phyloP scores from a whole-genome alignment of 208 protist species.

The Trypanosoma avium region DNA sequence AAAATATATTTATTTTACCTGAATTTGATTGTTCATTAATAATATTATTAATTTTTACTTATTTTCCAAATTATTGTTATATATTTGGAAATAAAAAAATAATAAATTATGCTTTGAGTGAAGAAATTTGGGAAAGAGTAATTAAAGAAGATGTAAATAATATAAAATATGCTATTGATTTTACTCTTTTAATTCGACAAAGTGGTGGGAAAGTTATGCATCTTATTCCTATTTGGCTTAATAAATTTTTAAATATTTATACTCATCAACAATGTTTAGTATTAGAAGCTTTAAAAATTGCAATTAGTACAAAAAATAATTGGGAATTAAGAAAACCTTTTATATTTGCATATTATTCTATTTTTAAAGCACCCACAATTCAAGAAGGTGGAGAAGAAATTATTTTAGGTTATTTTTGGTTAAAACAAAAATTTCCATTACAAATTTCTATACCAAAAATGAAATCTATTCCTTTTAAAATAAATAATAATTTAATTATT shows the following conservation, averaged over 20 bases:
- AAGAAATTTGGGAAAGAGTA: conserved; percentile 2
- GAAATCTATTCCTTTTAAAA: neutral
- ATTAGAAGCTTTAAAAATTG: conserved; percentile 27
- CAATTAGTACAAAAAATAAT: conserved; percentile 14
- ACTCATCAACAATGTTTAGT: conserved; percentile 80
- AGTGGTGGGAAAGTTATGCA: conserved; percentile 14
- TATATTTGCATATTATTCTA: conserved; percentile 55
- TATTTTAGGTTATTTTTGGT: conserved; percentile 62
- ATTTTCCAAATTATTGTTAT: conserved; percentile 20
- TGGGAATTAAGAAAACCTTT: conserved; percentile 25
- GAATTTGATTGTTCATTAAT: conserved; percentile 19
- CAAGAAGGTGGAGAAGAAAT: conserved; percentile 76
- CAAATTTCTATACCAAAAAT: conserved; percentile 31
- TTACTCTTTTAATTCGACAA: conserved; percentile 4
- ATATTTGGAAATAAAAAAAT: neutral
- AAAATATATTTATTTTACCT: neutral
- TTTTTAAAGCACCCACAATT: conserved; percentile 63
- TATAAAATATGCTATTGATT: conserved; percentile 24
- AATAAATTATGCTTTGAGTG: conserved; percentile 4
- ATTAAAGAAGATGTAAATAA: conserved; percentile 10
- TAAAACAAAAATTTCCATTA: conserved; percentile 46
- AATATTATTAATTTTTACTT: conserved; percentile 13
- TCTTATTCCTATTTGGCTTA: conserved; percentile 32
- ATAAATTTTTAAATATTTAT: conserved; percentile 23
- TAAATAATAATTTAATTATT: neutral